phyloP scores from a whole-genome alignment of 2,329 filamentous ascomycete species.

The Domatiomyces globalis region DNA sequence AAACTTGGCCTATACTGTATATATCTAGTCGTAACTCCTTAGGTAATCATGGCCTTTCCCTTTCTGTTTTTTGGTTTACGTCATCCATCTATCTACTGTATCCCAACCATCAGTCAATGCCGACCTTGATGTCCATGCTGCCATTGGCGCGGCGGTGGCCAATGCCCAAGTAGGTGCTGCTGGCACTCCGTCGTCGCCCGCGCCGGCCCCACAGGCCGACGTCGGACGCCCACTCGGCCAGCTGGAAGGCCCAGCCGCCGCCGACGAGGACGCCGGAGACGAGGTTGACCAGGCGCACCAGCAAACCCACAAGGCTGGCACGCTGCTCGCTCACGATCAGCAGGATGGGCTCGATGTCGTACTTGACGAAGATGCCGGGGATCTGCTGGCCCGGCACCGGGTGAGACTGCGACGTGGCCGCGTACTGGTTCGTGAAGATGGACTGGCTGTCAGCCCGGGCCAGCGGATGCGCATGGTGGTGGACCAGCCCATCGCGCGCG shows the following conservation, averaged over 20 bases:
- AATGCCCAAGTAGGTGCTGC: background rate
- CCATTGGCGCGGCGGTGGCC: background rate
- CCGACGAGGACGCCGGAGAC: conserved; percentile 82
- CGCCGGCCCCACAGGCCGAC: conserved; percentile 25
- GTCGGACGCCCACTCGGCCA: conserved; percentile 59
- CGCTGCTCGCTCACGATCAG: conserved; percentile 73
- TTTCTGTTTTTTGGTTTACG: too few species aligned
- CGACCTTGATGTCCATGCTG: background rate
- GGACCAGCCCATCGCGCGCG: conserved; percentile 20
- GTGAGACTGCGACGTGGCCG: conserved; percentile 77
- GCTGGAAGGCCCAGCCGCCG: conserved; percentile 81
- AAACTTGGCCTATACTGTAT: too few species aligned
- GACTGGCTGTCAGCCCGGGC: conserved; percentile 34
- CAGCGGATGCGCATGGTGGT: conserved; percentile 15
- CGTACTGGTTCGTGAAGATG: conserved; percentile 93
- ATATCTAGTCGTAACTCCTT: too few species aligned
- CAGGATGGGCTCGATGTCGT: conserved; percentile 92
- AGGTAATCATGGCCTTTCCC: too few species aligned
- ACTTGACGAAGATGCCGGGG: conserved; percentile 95
- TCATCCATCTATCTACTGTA: too few species aligned
- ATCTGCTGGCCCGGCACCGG: conserved; percentile 55
- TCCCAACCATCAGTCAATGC: background rate
- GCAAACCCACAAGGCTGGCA: conserved; percentile 56
- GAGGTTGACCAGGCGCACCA: conserved; percentile 79
- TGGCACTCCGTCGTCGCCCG: background rate